Evolutionary conservation across 2,329 filamentous ascomycete species (phyloP).

Genomic region (Sporothrix variecibatus): DNA sequence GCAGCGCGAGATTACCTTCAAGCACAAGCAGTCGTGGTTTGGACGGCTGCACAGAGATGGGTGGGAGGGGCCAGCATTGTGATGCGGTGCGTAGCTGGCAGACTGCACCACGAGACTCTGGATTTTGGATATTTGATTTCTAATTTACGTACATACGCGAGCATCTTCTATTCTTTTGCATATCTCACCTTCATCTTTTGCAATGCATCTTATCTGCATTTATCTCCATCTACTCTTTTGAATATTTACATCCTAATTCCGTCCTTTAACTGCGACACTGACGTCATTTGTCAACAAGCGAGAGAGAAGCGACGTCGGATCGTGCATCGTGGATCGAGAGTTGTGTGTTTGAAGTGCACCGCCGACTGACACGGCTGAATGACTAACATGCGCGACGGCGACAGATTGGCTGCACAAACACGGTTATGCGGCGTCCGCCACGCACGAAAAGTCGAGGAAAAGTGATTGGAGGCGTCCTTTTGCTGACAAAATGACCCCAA

Average conservation of each 20-base stretch:
- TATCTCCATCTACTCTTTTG: not conserved
- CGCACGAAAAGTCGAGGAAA: not conserved
- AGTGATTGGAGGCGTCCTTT: too few species aligned
- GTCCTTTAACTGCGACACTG: not conserved
- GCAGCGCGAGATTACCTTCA: constrained; percentile 81
- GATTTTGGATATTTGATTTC: not conserved
- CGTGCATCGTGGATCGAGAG: not conserved
- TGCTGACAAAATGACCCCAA: not conserved
- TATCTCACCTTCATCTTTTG: not conserved
- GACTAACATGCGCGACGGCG: not conserved
- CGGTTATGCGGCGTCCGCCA: not conserved
- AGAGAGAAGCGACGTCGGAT: not conserved
- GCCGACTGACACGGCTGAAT: not conserved
- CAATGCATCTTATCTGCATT: not conserved
- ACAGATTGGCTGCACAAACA: not conserved
- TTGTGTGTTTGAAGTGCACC: not conserved
- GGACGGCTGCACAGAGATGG: constrained; percentile 77
- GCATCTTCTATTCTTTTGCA: not conserved
- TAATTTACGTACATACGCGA: not conserved
- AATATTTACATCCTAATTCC: not conserved
- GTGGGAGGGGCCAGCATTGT: constrained; percentile 72
- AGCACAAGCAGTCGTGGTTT: constrained; percentile 89
- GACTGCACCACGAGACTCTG: not conserved
- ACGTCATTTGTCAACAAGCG: not conserved
- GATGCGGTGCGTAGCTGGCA: constrained; percentile 27